These are phyloP conservation scores for Stachybotrys echinatus DNA, from an alignment of 2,329 filamentous ascomycete species.

Conservation along the genomic window DNA sequence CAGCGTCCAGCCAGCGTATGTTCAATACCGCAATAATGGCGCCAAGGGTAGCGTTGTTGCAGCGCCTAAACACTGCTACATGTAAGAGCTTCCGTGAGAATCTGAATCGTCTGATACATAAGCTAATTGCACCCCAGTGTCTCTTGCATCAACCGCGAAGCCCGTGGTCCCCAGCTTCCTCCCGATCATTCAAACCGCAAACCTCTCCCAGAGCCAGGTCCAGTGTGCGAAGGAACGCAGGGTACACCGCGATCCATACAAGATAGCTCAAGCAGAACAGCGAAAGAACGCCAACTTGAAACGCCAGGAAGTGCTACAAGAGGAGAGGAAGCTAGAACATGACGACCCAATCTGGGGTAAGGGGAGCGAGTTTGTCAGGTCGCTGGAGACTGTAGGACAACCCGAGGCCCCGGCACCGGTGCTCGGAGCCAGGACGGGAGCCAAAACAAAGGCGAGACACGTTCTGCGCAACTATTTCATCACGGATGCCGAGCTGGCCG, in stretches of 20 bases:
- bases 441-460: conserved; percentile 36
- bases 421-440: conserved; percentile 28
- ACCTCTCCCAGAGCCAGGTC: conserved; percentile 44
- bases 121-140: conserved; percentile 40
- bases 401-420: conserved; percentile 13
- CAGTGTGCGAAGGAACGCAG: conserved; percentile 44
- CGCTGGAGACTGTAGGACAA: conserved; percentile 64
- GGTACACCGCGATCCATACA: conserved; percentile 74
- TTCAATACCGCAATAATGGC: conserved; percentile 49
- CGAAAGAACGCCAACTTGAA: conserved; percentile 79
- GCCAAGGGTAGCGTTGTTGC: conserved; percentile 57
- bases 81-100: conserved; percentile 42
- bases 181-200: conserved; percentile 60
- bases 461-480: conserved; percentile 73
- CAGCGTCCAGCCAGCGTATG: background rate
- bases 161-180: conserved; percentile 44
- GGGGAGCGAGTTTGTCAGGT: conserved; percentile 76
- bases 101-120: background rate
- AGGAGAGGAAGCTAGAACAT: conserved; percentile 57
- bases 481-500: conserved; percentile 58
- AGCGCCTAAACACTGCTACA: conserved; percentile 54
- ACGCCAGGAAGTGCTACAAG: conserved; percentile 64
- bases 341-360: conserved; percentile 79
- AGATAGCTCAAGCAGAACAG: conserved; percentile 73
- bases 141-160: conserved; percentile 49